These are phyloP conservation scores for Tolypocladium guangdongense DNA, from an alignment of 2,329 filamentous ascomycete genomes.

Conservation along the genomic window DNA sequence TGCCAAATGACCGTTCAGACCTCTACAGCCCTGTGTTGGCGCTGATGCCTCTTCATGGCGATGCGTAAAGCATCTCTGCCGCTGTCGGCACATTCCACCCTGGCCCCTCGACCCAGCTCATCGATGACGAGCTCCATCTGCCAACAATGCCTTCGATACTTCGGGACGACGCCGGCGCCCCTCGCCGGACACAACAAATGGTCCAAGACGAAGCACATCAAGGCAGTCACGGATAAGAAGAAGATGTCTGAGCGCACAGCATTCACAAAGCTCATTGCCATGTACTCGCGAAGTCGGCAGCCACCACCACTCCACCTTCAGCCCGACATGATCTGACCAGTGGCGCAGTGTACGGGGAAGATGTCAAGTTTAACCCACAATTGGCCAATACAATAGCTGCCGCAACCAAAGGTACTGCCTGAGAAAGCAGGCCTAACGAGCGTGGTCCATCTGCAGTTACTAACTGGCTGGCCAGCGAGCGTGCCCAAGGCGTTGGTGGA, in stretches of 20 bases:
- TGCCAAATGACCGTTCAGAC: background rate
- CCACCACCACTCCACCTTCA: background rate
- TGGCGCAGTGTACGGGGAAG: slow-evolving; percentile 57
- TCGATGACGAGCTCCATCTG: slow-evolving; percentile 22
- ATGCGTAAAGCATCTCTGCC: background rate
- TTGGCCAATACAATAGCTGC: slow-evolving; percentile 61
- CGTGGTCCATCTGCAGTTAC: background rate
- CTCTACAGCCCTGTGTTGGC: background rate
- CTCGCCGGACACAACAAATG: slow-evolving; percentile 79
- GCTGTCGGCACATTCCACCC: background rate
- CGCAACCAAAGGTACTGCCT: slow-evolving; percentile 60
- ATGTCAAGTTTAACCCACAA: slow-evolving; percentile 63
- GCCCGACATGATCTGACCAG: slow-evolving; percentile 3
- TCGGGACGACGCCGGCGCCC: slow-evolving; percentile 31
- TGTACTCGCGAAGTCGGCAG: slow-evolving; percentile 59
- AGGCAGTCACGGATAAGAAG: slow-evolving; percentile 71
- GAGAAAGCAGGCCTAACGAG: background rate
- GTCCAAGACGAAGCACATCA: slow-evolving; percentile 94
- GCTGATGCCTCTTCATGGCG: background rate
- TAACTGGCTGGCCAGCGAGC: slow-evolving; percentile 34
- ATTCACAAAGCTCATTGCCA: slow-evolving; percentile 62
- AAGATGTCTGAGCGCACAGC: slow-evolving; percentile 61
- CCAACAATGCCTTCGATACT: slow-evolving; percentile 35
- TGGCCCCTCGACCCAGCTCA: background rate
- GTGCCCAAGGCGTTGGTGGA: slow-evolving; percentile 82